phyloP scores from a whole-genome alignment of 768 basidiomycete genomes.

The Daedalea quercina region DNA sequence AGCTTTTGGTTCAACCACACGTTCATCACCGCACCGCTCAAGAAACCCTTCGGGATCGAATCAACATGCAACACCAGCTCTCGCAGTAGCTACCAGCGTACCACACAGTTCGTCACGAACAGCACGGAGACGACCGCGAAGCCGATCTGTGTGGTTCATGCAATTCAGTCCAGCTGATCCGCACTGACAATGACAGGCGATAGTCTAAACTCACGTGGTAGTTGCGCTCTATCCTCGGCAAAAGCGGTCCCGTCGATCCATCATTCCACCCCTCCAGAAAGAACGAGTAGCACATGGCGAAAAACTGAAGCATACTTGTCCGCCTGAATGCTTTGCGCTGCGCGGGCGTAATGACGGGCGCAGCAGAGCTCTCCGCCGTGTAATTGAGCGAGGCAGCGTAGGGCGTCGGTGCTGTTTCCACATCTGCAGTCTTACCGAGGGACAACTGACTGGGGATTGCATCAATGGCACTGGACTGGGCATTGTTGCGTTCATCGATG shows the following conservation, averaged over 20 bases:
- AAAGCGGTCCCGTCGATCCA: conserved; percentile 63
- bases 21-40: conserved; percentile 43
- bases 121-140: conserved; percentile 53
- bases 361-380: neutral
- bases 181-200: neutral
- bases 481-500: neutral
- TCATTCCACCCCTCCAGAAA: conserved; percentile 76
- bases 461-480: neutral
- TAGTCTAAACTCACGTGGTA: conserved; percentile 30
- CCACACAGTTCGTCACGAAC: conserved; percentile 45
- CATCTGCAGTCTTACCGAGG: neutral
- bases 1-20: conserved; percentile 38
- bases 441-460: neutral
- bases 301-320: conserved; percentile 36
- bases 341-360: conserved; percentile 14
- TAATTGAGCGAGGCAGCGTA: conserved; percentile 11
- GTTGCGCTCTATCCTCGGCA: conserved; percentile 62
- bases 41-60: conserved; percentile 32
- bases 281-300: conserved; percentile 48
- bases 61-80: neutral
- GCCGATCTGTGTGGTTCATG: conserved; percentile 28
- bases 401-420: conserved; percentile 7
- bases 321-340: conserved; percentile 10
- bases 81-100: conserved; percentile 14
- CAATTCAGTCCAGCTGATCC: neutral